Conservation (phyloP, 495 filamentous ascomycete species). For the Neurospora sp. region DNA sequence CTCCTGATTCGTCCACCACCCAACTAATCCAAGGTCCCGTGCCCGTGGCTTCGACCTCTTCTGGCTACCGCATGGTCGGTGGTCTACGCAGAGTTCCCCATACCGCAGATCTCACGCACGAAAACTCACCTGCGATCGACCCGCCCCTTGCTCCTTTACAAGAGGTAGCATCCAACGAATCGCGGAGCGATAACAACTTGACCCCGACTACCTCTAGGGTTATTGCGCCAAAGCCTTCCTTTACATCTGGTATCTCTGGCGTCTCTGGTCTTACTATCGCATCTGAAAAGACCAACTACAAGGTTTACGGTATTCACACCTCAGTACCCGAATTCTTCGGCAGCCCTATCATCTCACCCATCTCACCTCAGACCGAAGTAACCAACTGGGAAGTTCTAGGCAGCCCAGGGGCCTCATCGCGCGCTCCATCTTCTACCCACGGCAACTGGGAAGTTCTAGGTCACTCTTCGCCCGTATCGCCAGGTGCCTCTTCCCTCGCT, state of each 20-base stretch:
- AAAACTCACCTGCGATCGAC: constrained; percentile 19
- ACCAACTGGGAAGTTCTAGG: constrained; percentile 33
- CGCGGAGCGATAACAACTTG: background rate
- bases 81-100: constrained; percentile 44
- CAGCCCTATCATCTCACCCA: constrained; percentile 24
- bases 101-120: constrained; percentile 38
- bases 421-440: constrained; percentile 23
- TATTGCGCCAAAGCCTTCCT: constrained; percentile 32
- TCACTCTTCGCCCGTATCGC: background rate
- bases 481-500: constrained; percentile 2
- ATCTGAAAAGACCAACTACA: constrained; percentile 45
- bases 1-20: constrained; percentile 23
- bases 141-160: constrained; percentile 32
- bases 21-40: constrained; percentile 32
- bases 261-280: constrained; percentile 26
- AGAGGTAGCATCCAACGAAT: constrained; percentile 16
- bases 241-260: constrained; percentile 23
- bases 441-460: constrained; percentile 33
- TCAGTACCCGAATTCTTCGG: constrained; percentile 24
- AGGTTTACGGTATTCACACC: constrained; percentile 32
- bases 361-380: constrained; percentile 24
- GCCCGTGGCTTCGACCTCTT: constrained; percentile 31
- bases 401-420: constrained; percentile 18
- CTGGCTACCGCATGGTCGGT: constrained; percentile 44
- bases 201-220: constrained; percentile 10